A percentile compares a stretch with the other conserved stretches of the same genome.
These are phyloP conservation scores for Limtongozyma cylindracea DNA, from an alignment of 805 yeast species.

Conservation along the genomic window DNA sequence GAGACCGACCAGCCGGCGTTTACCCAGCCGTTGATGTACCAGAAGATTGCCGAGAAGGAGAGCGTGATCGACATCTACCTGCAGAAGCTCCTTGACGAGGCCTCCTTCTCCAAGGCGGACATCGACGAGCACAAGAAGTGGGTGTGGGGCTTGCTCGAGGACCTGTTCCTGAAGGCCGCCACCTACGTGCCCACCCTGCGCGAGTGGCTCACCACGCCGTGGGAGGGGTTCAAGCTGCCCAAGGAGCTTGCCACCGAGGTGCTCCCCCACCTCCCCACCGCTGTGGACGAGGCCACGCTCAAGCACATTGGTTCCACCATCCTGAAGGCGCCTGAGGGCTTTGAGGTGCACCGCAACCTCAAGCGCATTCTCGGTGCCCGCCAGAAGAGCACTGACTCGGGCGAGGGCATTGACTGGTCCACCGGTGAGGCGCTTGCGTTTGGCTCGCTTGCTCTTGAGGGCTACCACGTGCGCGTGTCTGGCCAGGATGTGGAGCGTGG, in stretches of 20 bases:
- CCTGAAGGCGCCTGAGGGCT: slow-evolving; percentile 68
- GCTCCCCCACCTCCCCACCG: slow-evolving; percentile 91
- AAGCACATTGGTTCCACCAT: slow-evolving; percentile 57
- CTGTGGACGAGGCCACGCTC: slow-evolving; percentile 44
- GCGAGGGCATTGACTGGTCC: slow-evolving; percentile 96
- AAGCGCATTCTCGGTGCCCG: slow-evolving; percentile 82
- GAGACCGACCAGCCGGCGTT: slow-evolving; percentile 98
- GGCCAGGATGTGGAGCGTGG: slow-evolving; percentile 99
- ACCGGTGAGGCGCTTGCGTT: slow-evolving; percentile 98
- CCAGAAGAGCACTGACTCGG: slow-evolving; percentile 64
- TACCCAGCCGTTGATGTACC: slow-evolving; percentile 96
- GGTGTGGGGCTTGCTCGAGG: slow-evolving; percentile 92
- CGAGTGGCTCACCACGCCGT: slow-evolving; percentile 96
- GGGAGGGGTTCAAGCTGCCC: slow-evolving; percentile 98
- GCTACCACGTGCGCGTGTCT: slow-evolving; percentile 87
- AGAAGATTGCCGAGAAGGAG: slow-evolving; percentile 70
- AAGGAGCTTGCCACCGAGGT: slow-evolving; percentile 89
- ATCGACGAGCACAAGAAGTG: slow-evolving; percentile 90
- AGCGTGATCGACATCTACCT: slow-evolving; percentile 74
- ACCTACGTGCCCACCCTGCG: slow-evolving; percentile 77
- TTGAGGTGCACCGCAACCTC: slow-evolving; percentile 83
- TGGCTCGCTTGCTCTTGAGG: slow-evolving; percentile 80
- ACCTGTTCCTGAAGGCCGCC: slow-evolving; percentile 68
- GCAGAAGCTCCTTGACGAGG: slow-evolving; percentile 58
- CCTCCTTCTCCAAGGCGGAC: slow-evolving; percentile 73